Evolutionary conservation across 139 green algal genomes (phyloP).

Genomic region (Coelastrella sp.): DNA sequence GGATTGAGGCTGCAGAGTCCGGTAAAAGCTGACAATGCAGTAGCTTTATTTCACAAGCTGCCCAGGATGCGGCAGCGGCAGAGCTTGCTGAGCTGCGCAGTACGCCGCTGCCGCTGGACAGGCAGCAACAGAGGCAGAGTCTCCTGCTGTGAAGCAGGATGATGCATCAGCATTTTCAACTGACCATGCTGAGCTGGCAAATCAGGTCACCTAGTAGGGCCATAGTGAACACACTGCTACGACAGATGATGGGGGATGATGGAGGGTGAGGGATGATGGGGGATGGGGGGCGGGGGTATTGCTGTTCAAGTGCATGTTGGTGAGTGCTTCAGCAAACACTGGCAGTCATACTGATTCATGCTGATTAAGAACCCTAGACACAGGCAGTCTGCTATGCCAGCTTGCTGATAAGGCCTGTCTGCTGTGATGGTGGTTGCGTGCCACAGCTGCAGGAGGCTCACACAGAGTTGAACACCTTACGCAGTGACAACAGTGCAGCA

Average conservation of each 20-base stretch:
- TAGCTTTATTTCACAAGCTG: too few relatives aligned
- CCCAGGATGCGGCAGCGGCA: conserved; percentile 27
- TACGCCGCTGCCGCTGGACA: background rate
- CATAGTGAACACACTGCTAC: too few relatives aligned
- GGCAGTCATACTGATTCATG: too few relatives aligned
- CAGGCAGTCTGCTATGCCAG: too few relatives aligned
- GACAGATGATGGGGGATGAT: too few relatives aligned
- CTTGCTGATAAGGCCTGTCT: background rate
- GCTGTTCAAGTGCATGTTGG: too few relatives aligned
- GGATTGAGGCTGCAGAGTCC: too few relatives aligned
- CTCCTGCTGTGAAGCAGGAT: background rate
- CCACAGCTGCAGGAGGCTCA: conserved; percentile 34
- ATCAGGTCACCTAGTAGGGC: conserved; percentile 33
- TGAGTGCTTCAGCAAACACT: too few relatives aligned
- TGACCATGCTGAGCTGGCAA: conserved; percentile 32
- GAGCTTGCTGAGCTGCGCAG: conserved; percentile 34
- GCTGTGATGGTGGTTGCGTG: background rate
- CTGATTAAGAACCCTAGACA: too few relatives aligned
- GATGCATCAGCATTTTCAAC: background rate
- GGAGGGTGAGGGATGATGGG: too few relatives aligned
- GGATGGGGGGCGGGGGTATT: too few relatives aligned
- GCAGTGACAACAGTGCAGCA: background rate
- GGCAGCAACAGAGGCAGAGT: background rate
- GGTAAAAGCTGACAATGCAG: too few relatives aligned
- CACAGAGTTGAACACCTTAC: background rate